phyloP scores from a whole-genome alignment of 2,329 filamentous ascomycete genomes.

The Colletotrichum chrysophilum region DNA sequence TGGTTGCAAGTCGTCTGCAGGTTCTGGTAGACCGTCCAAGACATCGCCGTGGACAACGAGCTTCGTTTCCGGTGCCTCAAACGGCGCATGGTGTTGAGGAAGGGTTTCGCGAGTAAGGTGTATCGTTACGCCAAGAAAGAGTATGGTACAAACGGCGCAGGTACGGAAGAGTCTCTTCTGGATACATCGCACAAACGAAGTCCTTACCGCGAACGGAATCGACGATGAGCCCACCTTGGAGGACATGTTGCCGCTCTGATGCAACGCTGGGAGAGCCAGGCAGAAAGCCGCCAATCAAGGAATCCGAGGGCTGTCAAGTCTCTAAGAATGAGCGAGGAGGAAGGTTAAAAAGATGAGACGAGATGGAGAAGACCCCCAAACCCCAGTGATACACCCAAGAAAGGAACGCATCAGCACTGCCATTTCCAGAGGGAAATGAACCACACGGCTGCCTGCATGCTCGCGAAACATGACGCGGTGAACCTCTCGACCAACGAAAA shows the following conservation, averaged over 20 bases:
- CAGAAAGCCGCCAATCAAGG: not conserved
- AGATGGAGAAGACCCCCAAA: not conserved
- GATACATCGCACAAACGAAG: not conserved
- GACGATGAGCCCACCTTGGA: not conserved
- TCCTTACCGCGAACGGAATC: not conserved
- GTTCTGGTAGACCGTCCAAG: constrained; percentile 1
- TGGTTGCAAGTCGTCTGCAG: constrained; percentile 23
- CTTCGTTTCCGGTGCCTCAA: constrained; percentile 6
- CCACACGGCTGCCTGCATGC: not conserved
- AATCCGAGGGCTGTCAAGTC: not conserved
- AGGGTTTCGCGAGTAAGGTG: not conserved
- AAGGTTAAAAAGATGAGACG: constrained; percentile 15
- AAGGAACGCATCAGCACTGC: not conserved
- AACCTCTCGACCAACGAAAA: not conserved
- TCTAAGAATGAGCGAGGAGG: not conserved
- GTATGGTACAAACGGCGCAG: not conserved
- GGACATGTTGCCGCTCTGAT: not conserved
- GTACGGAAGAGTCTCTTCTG: constrained; percentile 8
- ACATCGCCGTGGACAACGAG: constrained; percentile 16
- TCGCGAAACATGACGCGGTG: not conserved
- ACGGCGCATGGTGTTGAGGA: constrained; percentile 12
- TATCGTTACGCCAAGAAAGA: not conserved
- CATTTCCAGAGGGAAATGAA: not conserved
- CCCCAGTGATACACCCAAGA: not conserved
- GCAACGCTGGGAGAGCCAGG: not conserved